Percentiles rank a stretch among this genome's conserved stretches.
Evolutionary conservation across 225 moss, liverwort and hornwort species (phyloP).

Genomic region (Anthoceros angustus): DNA sequence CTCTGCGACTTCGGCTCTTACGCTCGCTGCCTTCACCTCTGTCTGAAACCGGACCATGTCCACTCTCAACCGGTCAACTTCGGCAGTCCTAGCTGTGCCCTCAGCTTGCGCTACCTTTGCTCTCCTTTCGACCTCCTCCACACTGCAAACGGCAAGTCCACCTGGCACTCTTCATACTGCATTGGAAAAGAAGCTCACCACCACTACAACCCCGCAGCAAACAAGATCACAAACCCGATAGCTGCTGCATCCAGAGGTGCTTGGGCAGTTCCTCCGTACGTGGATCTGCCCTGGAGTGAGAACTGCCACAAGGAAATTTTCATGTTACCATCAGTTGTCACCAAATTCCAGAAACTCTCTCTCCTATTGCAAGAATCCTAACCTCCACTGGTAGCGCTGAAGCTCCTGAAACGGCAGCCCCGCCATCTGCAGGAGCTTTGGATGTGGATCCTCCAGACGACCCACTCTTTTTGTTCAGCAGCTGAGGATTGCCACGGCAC

Average conservation of each 20-base stretch:
- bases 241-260: constrained; percentile 1
- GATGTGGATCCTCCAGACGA: too few relatives aligned
- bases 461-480: too few relatives aligned
- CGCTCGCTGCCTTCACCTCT: constrained; percentile 26
- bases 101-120: constrained; percentile 11
- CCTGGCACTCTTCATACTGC: background rate
- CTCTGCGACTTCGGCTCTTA: constrained; percentile 43
- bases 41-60: constrained; percentile 26
- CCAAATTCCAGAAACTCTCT: too few relatives aligned
- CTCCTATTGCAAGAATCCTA: too few relatives aligned
- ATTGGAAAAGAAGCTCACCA: background rate
- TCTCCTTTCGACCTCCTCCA: constrained; percentile 16
- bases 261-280: background rate
- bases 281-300: background rate
- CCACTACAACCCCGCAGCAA: background rate
- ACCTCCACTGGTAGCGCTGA: too few relatives aligned
- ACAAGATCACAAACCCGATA: background rate
- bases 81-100: constrained; percentile 8
- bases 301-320: background rate
- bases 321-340: background rate
- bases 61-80: constrained; percentile 27
- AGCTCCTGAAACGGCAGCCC: too few relatives aligned
- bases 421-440: too few relatives aligned
- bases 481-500: background rate
- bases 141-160: constrained; percentile 16